Evolutionary conservation across 805 yeast genomes (phyloP).

Genomic region (Pichia eremophila): DNA sequence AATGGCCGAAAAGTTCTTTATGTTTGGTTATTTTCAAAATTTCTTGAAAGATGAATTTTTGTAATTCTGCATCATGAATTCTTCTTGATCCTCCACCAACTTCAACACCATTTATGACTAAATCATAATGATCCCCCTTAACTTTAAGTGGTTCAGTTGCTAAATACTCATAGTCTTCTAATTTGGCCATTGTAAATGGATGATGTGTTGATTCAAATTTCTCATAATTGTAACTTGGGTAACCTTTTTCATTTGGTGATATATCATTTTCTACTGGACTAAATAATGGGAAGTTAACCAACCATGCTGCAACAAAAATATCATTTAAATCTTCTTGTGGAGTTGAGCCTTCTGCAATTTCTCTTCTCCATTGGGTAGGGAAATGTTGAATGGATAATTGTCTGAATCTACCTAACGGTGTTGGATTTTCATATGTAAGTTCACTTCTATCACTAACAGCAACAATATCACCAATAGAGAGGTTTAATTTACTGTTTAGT

Average conservation of each 20-base stretch:
- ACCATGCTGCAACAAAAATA: conserved; percentile 66
- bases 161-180: conserved; percentile 55
- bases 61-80: conserved; percentile 78
- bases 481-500: conserved; percentile 28
- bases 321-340: conserved; percentile 17
- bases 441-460: conserved; percentile 70
- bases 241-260: conserved; percentile 19
- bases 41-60: conserved; percentile 57
- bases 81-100: conserved; percentile 97
- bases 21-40: conserved; percentile 54
- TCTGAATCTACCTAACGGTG: conserved; percentile 83
- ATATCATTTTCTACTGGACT: conserved; percentile 50
- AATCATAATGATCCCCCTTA: conserved; percentile 86
- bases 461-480: conserved; percentile 62
- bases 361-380: conserved; percentile 44
- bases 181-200: conserved; percentile 89
- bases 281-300: conserved; percentile 87
- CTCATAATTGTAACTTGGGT: conserved; percentile 50
- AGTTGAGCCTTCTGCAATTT: conserved; percentile 13
- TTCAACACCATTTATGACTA: conserved; percentile 90
- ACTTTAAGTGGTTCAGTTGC: conserved; percentile 49
- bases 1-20: conserved; percentile 70
- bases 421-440: conserved; percentile 81
- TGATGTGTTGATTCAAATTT: conserved; percentile 75
- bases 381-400: conserved; percentile 55